Evolutionary conservation across 2,329 filamentous ascomycete species (phyloP).

Genomic region (Cordyceps cateniannulata): DNA sequence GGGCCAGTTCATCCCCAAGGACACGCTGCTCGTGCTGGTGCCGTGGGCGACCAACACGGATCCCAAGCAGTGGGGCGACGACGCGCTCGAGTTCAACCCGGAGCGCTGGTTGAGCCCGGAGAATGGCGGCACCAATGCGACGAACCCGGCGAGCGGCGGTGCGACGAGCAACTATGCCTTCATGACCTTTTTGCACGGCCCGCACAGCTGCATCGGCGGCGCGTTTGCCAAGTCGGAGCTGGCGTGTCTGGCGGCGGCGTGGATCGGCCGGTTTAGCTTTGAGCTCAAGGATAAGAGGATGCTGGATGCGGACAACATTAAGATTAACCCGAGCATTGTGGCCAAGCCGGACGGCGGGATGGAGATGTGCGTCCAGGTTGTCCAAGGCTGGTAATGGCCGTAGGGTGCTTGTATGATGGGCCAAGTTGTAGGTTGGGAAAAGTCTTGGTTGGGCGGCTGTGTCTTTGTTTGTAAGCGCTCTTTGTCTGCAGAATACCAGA

Average conservation of each 20-base stretch:
- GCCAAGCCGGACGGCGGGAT: constrained; percentile 16
- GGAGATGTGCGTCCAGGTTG: constrained; percentile 13
- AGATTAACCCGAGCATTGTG: constrained; percentile 13
- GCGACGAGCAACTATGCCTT: constrained; percentile 24
- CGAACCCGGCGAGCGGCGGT: constrained; percentile 14
- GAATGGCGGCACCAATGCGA: constrained; percentile 14
- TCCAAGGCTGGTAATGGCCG: constrained; percentile 12
- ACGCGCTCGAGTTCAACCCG: constrained; percentile 30
- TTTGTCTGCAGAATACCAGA: no score
- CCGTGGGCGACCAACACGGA: constrained; percentile 26
- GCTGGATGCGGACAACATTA: constrained; percentile 11
- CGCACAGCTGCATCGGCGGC: constrained; percentile 14
- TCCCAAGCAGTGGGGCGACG: constrained; percentile 28
- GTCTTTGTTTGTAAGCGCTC: no score
- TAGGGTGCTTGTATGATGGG: no score
- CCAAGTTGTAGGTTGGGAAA: no score
- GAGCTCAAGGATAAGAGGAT: constrained; percentile 12
- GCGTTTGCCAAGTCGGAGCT: constrained; percentile 12
- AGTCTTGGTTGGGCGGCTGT: no score
- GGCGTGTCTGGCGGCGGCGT: constrained; percentile 11
- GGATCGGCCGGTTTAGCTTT: constrained; percentile 13
- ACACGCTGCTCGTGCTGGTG: constrained; percentile 27
- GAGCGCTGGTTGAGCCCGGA: constrained; percentile 28
- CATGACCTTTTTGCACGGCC: constrained; percentile 19
- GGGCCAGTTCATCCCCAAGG: constrained; percentile 28